These are phyloP conservation scores for Dalbergia oliveri DNA, from an alignment of 306 rosid genomes.

Conservation along the genomic window DNA sequence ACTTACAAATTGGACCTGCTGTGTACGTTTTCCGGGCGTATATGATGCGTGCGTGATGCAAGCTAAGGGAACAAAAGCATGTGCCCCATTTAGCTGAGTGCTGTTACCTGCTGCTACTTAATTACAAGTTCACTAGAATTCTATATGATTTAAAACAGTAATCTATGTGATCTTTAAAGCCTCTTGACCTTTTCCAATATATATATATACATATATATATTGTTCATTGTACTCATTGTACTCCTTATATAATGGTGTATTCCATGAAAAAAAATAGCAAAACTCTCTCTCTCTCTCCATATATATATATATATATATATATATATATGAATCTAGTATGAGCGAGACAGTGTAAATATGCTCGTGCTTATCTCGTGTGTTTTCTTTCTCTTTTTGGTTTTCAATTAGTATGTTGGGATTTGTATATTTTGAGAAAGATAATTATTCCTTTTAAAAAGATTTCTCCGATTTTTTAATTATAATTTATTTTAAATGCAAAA, in stretches of 20 bases:
- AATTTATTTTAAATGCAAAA: too few relatives aligned
- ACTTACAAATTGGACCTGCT: constrained; percentile 35
- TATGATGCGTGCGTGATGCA: constrained; percentile 49
- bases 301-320: neutral
- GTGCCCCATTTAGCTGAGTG: constrained; percentile 36
- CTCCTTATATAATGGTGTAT: too few relatives aligned
- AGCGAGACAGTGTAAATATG: neutral
- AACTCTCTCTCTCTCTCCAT: too few relatives aligned
- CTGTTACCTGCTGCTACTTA: constrained; percentile 1
- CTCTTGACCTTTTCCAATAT: neutral
- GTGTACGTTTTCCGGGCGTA: constrained; percentile 23
- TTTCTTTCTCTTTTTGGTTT: neutral
- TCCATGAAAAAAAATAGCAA: too few relatives aligned
- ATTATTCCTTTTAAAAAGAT: too few relatives aligned
- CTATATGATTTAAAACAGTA: constrained; percentile 30
- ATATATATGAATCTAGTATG: neutral
- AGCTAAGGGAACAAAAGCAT: constrained; percentile 42
- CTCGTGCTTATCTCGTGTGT: constrained; percentile 11
- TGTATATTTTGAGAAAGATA: too few relatives aligned
- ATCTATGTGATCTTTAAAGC: constrained; percentile 16
- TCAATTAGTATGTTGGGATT: too few relatives aligned
- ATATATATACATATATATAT: neutral
- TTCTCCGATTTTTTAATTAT: too few relatives aligned
- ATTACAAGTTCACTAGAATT: constrained; percentile 6
- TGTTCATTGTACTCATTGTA: too few relatives aligned